Evolutionary conservation across 164 flowering plant species (phyloP).

Genomic region (Tinospora cordifolia): DNA sequence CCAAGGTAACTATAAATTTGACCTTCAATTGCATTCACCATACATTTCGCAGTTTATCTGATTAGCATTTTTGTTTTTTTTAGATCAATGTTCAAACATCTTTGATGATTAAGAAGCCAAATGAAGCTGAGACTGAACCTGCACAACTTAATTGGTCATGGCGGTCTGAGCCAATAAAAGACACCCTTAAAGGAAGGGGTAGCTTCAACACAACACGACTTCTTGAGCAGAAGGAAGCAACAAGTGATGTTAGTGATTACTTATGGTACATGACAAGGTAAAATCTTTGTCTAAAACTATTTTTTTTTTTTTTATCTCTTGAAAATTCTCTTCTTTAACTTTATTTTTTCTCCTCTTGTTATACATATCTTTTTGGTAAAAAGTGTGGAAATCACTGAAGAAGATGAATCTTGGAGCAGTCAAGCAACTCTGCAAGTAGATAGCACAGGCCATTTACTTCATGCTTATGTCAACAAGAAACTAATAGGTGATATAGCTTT

Average conservation of each 20-base stretch:
- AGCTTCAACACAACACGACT: constrained; percentile 17
- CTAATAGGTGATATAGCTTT: constrained; percentile 30
- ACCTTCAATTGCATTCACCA: not conserved
- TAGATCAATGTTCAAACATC: constrained; percentile 24
- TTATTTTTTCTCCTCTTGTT: not conserved
- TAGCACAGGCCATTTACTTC: constrained; percentile 53
- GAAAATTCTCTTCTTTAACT: not conserved
- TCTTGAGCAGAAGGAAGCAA: constrained; percentile 44
- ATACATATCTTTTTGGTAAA: not conserved
- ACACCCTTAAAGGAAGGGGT: constrained; percentile 32
- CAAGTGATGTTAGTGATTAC: constrained; percentile 55
- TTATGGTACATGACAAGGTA: constrained; percentile 21
- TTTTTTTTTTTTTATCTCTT: too few relatives aligned
- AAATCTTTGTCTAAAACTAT: not conserved
- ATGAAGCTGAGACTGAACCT: constrained; percentile 5
- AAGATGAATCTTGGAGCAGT: constrained; percentile 28
- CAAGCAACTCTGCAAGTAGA: constrained; percentile 41
- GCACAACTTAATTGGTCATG: constrained; percentile 8
- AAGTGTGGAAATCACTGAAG: constrained; percentile 26
- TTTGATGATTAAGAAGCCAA: constrained; percentile 9
- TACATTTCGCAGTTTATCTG: not conserved
- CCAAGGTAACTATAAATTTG: constrained; percentile 35
- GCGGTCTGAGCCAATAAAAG: not conserved
- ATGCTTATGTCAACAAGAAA: constrained; percentile 53
- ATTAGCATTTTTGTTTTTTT: not conserved